phyloP scores from a whole-genome alignment of 1,284 basidiomycete species.

The Pyrrhoderma noxium region DNA sequence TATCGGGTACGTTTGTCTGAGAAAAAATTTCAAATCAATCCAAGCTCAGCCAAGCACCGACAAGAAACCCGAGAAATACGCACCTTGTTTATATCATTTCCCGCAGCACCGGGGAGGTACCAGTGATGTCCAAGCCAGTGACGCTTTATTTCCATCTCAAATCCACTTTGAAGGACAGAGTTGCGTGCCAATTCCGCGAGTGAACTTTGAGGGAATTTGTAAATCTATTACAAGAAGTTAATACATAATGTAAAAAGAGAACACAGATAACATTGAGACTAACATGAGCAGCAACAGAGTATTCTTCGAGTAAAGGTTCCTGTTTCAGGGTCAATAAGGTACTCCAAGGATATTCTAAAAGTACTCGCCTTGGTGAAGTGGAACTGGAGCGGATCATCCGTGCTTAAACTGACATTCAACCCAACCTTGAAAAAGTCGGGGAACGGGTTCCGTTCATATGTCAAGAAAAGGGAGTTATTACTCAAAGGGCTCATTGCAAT shows the following conservation, averaged over 20 bases:
- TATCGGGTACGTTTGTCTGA: conserved; percentile 96
- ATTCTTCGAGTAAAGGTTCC: conserved; percentile 96
- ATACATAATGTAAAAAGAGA: neutral
- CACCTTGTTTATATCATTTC: conserved; percentile 90
- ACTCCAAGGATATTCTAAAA: no score
- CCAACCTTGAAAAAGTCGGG: conserved; percentile 97
- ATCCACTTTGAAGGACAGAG: conserved; percentile 93
- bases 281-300: conserved; percentile 94
- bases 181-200: conserved; percentile 91
- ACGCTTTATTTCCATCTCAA: conserved; percentile 97
- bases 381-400: conserved; percentile 93
- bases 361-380: conserved; percentile 89
- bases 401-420: conserved; percentile 93
- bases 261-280: conserved; percentile 24
- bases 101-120: conserved; percentile 82
- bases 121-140: conserved; percentile 93
- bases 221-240: conserved; percentile 50
- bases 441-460: conserved; percentile 95
- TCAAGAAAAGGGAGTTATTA: conserved; percentile 96
- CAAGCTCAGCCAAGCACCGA: no score
- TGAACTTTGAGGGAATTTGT: conserved; percentile 83
- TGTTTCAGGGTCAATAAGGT: conserved; percentile 25
- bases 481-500: conserved; percentile 97
- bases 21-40: neutral
- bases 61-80: conserved; percentile 16